These are phyloP conservation scores for Acanthamoeba sp. DNA, from an alignment of 208 protist genomes.

Conservation along the genomic window DNA sequence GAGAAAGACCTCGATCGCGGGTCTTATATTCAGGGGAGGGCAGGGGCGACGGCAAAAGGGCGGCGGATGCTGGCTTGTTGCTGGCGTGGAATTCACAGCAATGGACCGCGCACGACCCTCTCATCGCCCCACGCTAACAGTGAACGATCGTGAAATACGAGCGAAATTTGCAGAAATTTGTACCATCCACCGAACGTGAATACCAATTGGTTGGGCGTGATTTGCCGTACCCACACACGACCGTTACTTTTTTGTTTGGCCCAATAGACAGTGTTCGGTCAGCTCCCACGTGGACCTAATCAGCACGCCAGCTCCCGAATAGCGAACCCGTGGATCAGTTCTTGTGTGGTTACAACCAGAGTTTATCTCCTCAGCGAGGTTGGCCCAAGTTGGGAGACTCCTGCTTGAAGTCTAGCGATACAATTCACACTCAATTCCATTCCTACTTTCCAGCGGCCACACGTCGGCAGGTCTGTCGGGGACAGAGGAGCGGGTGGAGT, in stretches of 20 bases:
- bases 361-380: background rate
- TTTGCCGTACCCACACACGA: too few relatives aligned
- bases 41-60: background rate
- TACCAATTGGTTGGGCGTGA: background rate
- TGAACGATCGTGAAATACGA: background rate
- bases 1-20: background rate
- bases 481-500: too few relatives aligned
- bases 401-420: background rate
- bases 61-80: constrained; percentile 24
- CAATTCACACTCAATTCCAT: background rate
- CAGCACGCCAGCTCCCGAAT: background rate
- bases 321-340: background rate
- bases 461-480: background rate
- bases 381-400: too few relatives aligned
- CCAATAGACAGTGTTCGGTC: too few relatives aligned
- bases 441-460: too few relatives aligned
- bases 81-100: constrained; percentile 35
- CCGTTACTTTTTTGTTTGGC: too few relatives aligned
- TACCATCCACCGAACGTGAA: background rate
- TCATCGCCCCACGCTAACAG: background rate
- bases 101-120: background rate
- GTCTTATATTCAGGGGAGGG: background rate
- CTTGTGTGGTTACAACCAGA: background rate
- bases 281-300: too few relatives aligned
- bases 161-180: background rate